phyloP scores from a whole-genome alignment of 352 stramenopile genomes.

The Globisporangium paroecandrum region DNA sequence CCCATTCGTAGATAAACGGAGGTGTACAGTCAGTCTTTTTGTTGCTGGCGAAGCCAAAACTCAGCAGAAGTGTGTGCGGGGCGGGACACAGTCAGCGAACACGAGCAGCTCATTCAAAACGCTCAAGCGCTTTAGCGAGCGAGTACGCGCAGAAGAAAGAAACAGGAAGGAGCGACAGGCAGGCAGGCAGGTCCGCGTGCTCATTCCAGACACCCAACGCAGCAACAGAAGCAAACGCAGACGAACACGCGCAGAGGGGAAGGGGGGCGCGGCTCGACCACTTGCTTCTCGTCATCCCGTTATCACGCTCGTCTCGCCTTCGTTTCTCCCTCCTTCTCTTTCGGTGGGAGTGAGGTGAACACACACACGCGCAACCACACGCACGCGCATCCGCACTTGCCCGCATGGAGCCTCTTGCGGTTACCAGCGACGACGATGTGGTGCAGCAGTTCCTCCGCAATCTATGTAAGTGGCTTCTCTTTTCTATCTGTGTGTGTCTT shows the following conservation, averaged over 20 bases:
- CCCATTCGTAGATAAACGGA: not conserved
- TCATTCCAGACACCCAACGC: not conserved
- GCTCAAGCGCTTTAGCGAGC: too few relatives aligned
- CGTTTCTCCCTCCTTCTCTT: not conserved
- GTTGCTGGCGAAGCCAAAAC: not conserved
- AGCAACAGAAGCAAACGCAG: not conserved
- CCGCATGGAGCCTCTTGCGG: conserved; percentile 5
- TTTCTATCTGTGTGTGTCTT: not conserved
- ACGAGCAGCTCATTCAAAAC: not conserved
- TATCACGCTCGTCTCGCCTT: not conserved
- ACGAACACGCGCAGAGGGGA: not conserved
- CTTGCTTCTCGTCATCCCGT: not conserved
- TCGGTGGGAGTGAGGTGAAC: not conserved
- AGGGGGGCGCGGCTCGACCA: not conserved
- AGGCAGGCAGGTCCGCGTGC: not conserved
- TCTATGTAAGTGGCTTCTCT: conserved; percentile 13
- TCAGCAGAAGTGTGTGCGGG: not conserved
- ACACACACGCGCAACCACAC: not conserved
- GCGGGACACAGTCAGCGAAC: not conserved
- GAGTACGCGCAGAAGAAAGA: not conserved
- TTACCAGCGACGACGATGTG: conserved; percentile 6
- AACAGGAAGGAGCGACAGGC: not conserved
- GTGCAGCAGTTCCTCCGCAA: conserved; percentile 19
- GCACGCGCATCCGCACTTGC: too few relatives aligned
- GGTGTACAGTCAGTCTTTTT: not conserved